These are phyloP conservation scores for Ophiostoma pallidulum DNA, from an alignment of 2,329 filamentous ascomycete species.

Conservation along the genomic window DNA sequence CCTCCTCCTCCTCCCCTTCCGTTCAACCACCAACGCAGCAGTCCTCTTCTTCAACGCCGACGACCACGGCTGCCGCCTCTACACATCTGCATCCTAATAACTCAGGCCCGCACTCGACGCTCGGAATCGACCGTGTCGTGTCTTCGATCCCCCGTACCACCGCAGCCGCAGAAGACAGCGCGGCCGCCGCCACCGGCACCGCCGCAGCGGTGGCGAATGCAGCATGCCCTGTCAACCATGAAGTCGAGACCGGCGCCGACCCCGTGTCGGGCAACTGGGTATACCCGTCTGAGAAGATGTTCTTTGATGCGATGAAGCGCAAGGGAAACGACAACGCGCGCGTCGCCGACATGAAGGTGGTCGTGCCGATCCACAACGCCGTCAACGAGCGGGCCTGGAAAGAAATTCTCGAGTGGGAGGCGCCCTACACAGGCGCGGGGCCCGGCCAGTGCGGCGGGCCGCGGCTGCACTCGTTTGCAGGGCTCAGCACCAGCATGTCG, in stretches of 20 bases:
- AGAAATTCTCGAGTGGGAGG: slow-evolving; percentile 86
- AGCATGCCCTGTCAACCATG: slow-evolving; percentile 50
- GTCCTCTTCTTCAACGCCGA: not conserved
- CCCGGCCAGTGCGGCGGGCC: slow-evolving; percentile 62
- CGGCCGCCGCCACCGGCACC: slow-evolving; percentile 23
- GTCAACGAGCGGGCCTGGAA: slow-evolving; percentile 95
- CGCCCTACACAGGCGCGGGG: slow-evolving; percentile 44
- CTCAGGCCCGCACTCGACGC: too few species aligned
- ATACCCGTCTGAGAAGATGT: slow-evolving; percentile 94
- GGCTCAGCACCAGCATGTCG: slow-evolving; percentile 59
- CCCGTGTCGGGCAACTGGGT: slow-evolving; percentile 78
- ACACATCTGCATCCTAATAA: slow-evolving; percentile 14
- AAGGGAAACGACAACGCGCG: slow-evolving; percentile 69
- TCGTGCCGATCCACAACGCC: slow-evolving; percentile 96
- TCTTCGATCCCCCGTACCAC: slow-evolving; percentile 62
- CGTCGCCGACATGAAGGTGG: slow-evolving; percentile 72
- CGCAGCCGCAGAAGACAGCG: slow-evolving; percentile 24
- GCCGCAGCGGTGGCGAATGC: slow-evolving; percentile 11
- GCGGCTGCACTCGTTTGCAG: slow-evolving; percentile 73
- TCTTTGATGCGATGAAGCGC: slow-evolving; percentile 92
- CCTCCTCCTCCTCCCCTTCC: not conserved
- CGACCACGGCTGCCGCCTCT: slow-evolving; percentile 24
- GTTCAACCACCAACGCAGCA: not conserved
- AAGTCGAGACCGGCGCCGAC: slow-evolving; percentile 67
- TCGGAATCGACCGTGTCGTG: slow-evolving; percentile 61